Base-by-base conservation (phyloP, 2,329 filamentous ascomycete genomes). In the Cyclaneusma minus region DNA sequence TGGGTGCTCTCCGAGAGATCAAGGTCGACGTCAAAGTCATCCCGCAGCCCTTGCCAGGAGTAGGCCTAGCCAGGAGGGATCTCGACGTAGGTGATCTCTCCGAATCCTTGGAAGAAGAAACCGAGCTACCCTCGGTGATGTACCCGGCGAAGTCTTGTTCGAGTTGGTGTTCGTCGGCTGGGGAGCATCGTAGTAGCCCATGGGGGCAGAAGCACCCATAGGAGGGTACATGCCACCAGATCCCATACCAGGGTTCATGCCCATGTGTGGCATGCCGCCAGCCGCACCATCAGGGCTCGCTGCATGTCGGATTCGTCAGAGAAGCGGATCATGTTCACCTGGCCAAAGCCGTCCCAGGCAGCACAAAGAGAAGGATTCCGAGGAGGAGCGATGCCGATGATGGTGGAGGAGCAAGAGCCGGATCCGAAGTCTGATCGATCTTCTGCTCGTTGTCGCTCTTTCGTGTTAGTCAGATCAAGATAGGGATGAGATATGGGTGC, bases 81-180 rank as follows among this genome's bases (percentile, higher is more conserved):
- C 74, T 98, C 98, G 62, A 98, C 89, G 53, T 98, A 98, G 44
- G 89, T 98, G 50, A 98, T 98, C 54, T 98, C 89, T 33, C 89
- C 89, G 38, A 98, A 98, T 42, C 89, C 89, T 56, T 98, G 89
- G 76, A 98, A 98, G 69, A 98, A 98, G 1, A 85, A 94, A 36
- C 89, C 83, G n/a, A 98, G 77, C 64, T 98, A 46, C 98, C 89
- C 62, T 98, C 89, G 24, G 89, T 98, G 35, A 98, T 89, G 47
- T 98, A 98, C 39, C 89, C 89, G 20, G 85, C 94, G 4, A 98
- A 11, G 89, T 98, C 62, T 98, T 98, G 69, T 98, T 98, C 8
- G 89, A 89, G 46, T 98, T 89, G 19, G 89, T 98, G 60, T 98
- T 98, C 89, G 98, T 95, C 38, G 76, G 75, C 54, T 81, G 75